Conservation (phyloP, 176 grass and related monocot genomes). For the Lolium rigidum region DNA sequence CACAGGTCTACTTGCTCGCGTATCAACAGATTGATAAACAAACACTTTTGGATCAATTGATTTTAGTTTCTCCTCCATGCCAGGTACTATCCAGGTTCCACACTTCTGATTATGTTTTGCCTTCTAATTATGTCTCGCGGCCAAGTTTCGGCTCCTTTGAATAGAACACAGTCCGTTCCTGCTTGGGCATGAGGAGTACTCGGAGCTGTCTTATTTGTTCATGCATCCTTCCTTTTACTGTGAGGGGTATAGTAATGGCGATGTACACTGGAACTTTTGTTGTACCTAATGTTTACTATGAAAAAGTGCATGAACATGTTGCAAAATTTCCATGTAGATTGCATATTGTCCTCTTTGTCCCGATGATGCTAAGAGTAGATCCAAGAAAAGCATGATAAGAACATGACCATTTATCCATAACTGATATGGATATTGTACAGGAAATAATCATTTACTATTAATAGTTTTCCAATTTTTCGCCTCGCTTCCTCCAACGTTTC, state of each 20-base stretch:
- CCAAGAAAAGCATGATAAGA: too few species aligned
- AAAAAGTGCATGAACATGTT: too few species aligned
- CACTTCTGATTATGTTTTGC: background rate
- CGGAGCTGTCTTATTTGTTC: background rate
- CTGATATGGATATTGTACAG: too few species aligned
- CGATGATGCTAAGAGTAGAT: too few species aligned
- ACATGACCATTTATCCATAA: background rate
- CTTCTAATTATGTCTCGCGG: background rate
- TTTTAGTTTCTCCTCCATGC: background rate
- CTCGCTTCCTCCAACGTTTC: too few species aligned
- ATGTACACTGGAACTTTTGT: too few species aligned
- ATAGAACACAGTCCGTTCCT: background rate
- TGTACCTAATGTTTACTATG: too few species aligned
- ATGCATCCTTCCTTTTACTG: background rate
- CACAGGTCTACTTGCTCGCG: conserved; percentile 70
- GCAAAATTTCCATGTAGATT: background rate
- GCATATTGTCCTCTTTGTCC: background rate
- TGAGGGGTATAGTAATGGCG: background rate
- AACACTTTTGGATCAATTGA: background rate
- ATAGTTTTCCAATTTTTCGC: too few species aligned
- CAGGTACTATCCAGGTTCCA: background rate
- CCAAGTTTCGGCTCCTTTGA: background rate
- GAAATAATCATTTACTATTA: too few species aligned
- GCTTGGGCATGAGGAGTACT: background rate
- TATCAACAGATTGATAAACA: conserved; percentile 63